Base-by-base conservation (phyloP, 164 flowering plant genomes). In the Dillenia turbinata region DNA sequence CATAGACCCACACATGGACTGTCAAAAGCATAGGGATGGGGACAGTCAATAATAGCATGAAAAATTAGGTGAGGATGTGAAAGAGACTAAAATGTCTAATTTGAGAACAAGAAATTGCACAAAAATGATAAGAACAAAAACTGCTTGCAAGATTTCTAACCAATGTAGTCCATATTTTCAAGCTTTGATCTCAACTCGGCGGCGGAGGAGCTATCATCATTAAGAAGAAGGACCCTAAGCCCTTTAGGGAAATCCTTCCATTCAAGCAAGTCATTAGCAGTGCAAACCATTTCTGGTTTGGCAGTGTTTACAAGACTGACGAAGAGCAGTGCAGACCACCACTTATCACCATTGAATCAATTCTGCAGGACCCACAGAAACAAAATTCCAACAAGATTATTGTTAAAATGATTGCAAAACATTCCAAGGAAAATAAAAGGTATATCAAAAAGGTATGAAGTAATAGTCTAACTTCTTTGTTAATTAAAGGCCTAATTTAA, bases 181-280 rank as follows among this genome's bases (percentile, higher is more conserved):
- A 92, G 94, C 78, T 86, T 85, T 43, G 86, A 75, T 78, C 72
- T 87, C 60, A 82, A 78, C 65, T 82, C 87, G 0, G 81, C 73
- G 45, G 89, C 81, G 54, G 89, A 85, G 61, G 8, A 16, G 16
- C 11, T 44, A 64, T 92, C 92, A 65, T 77, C 79, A 54, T 84
- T 85, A 52, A 92, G 86, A 22, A 89, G 85, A 64, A 92, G 85
- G 61, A 92, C 85, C 60, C 78, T 75, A 59, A 92, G 94, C 49
- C 97, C 97, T 69, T 87, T 92, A 7, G 97, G 96, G 46, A 92
- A 92, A 67, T 92, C 89, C 61, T 79, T 85, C 96, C 89, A 88
- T 47, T 12, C 86, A 56, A 80, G 72, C 74, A 87, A 71, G 75
- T 88, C 90, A 71, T 80, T 80, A 56, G 85, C 81, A 79, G 91